phyloP scores from a whole-genome alignment of 768 basidiomycete genomes.

The Tylopilus balloui region DNA sequence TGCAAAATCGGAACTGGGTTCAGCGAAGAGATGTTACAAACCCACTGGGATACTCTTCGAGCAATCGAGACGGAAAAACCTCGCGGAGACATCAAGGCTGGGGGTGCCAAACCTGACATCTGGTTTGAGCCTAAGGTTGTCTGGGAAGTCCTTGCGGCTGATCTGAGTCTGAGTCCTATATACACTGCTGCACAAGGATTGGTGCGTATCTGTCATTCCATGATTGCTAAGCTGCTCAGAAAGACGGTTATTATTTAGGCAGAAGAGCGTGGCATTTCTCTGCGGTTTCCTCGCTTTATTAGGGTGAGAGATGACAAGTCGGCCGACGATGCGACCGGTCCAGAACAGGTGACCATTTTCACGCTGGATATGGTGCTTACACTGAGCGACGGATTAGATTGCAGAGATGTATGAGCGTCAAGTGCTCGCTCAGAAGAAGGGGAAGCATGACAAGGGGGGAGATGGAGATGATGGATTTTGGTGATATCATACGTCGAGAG shows the following conservation, averaged over 20 bases:
- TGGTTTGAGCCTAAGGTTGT: conserved; percentile 98
- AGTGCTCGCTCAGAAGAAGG: conserved; percentile 70
- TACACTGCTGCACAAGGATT: conserved; percentile 93
- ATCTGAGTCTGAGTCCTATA: conserved; percentile 92
- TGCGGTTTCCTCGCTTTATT: conserved; percentile 95
- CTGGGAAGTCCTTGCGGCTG: conserved; percentile 98
- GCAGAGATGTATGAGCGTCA: conserved; percentile 94
- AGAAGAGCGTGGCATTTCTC: conserved; percentile 87
- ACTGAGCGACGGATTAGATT: conserved; percentile 44
- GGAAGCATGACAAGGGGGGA: conserved; percentile 61
- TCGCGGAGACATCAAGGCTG: conserved; percentile 81
- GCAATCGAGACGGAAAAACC: conserved; percentile 67
- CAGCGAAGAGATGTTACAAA: conserved; percentile 82
- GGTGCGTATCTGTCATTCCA: conserved; percentile 43
- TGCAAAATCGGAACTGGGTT: conserved; percentile 99
- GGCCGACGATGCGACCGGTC: conserved; percentile 86
- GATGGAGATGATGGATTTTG: conserved; percentile 75
- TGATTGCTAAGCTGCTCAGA: conserved; percentile 1
- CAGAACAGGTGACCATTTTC: conserved; percentile 69
- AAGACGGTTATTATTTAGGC: conserved; percentile 41
- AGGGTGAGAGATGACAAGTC: conserved; percentile 90
- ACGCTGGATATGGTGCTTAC: background rate
- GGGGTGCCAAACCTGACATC: conserved; percentile 92
- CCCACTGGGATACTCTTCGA: conserved; percentile 76
- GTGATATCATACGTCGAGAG: conserved; percentile 37